Evolutionary conservation across 1,139 yeast species (phyloP), one percentile per base, ranked within the genome.

Genomic region (Magnusiomyces suaveolens): DNA sequence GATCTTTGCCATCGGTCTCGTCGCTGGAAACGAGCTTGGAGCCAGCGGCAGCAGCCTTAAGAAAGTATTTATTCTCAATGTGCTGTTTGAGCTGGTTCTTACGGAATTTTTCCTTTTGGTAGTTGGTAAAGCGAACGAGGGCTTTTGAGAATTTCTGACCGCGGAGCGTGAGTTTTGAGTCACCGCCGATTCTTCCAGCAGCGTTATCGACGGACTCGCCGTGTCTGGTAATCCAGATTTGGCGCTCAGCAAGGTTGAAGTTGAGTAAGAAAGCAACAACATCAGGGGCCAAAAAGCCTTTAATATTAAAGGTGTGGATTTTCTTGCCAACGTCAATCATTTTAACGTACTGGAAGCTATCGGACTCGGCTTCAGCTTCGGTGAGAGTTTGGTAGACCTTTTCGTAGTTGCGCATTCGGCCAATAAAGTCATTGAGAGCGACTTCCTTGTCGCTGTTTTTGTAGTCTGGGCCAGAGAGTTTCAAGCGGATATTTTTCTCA

Each of bases 271-370:
- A 92, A 67, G 87, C 90, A 48, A 90, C 87, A 1, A 96, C 87
- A 66, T 92, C 97, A 0, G 97, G 92, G 0, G 97, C 90, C 55
- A 92, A 73, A 64, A 88, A 92, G 0, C 97, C 97, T 64, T 87
- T 88, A 56, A 90, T 87, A 66, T 89, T 88, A 67, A 84, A 89
- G 52, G 96, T 86, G 48, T 89, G 95, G 47, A 90, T 89, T 67
- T 92, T 92, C 63, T 87, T 83, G 3, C 97, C 97, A 10, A 90
- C 97, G 68, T 92, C 92, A 57, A 92, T 88, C 94, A 92, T 89
- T 70, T 92, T 89, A 59, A 90, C 88, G 64, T 88, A 92, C 66
- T 88, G 97, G 60, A 86, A 80, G 10, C 78, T 79, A 50, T 73
- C 72, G 12, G 65, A 64, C 54, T 72, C 76, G 12, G 26, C 43